Conservation (phyloP, 257 asterid genomes). For the Parsonsia alboflavescens region DNA sequence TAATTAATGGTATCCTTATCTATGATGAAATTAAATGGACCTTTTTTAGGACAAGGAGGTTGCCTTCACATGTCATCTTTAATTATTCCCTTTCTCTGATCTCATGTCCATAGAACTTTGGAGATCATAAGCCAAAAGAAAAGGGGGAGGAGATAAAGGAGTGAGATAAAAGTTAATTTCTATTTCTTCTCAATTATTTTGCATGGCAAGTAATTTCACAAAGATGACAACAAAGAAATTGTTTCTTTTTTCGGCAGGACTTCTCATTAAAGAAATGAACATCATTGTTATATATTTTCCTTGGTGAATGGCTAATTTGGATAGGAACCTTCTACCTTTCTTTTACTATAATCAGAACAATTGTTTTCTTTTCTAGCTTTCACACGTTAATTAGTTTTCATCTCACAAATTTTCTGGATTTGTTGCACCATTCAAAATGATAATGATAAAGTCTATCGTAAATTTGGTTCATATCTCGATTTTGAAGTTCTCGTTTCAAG, state of each 20-base stretch:
- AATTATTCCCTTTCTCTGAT: background rate
- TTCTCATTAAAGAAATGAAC: background rate
- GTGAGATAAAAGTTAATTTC: too few species aligned
- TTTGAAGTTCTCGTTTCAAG: too few species aligned
- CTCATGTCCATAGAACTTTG: background rate
- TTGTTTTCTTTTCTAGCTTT: background rate
- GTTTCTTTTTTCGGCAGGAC: background rate
- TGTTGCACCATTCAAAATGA: too few species aligned
- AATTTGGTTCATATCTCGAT: too few species aligned
- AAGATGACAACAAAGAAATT: background rate
- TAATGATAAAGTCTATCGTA: too few species aligned
- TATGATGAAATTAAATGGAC: too few species aligned
- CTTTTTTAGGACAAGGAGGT: background rate
- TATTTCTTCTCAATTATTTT: too few species aligned
- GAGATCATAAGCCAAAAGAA: background rate
- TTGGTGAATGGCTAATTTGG: too few species aligned
- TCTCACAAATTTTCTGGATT: background rate
- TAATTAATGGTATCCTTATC: too few species aligned
- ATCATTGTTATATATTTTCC: background rate
- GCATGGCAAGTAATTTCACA: too few species aligned
- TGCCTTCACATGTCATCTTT: background rate
- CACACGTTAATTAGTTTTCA: background rate
- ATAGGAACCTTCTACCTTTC: background rate
- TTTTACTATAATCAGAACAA: background rate
- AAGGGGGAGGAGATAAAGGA: background rate